Conservation (phyloP, 1,284 basidiomycete genomes). For the Marasmius oreades region DNA sequence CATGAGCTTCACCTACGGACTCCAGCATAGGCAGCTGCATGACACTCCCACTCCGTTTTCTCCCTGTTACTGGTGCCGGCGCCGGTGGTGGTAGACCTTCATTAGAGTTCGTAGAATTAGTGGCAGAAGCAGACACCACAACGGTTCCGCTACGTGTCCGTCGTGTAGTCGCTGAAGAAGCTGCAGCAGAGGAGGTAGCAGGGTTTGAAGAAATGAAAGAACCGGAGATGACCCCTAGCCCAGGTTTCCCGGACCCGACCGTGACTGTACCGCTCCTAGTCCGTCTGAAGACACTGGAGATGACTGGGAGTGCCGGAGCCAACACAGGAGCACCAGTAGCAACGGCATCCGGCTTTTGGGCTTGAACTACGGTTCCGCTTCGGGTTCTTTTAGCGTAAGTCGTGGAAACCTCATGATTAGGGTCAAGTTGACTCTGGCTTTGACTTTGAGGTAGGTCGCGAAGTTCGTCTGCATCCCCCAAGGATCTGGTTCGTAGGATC, state of each 20-base stretch:
- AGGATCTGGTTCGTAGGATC: not conserved
- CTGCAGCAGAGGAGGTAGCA: not conserved
- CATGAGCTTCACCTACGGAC: not conserved
- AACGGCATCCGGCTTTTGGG: not conserved
- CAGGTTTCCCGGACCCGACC: slow-evolving; percentile 19
- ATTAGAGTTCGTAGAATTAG: slow-evolving; percentile 6
- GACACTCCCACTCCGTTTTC: not conserved
- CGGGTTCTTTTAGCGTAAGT: slow-evolving; percentile 12
- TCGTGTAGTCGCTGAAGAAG: not conserved
- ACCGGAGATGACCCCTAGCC: not conserved
- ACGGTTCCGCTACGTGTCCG: slow-evolving; percentile 10
- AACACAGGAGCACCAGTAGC: not conserved
- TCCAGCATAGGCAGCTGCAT: not conserved
- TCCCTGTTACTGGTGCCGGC: not conserved
- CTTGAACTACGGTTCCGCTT: slow-evolving; percentile 14
- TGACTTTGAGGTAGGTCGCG: not conserved
- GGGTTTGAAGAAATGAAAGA: not conserved
- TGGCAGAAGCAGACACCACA: not conserved
- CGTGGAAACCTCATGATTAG: not conserved
- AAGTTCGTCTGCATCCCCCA: not conserved
- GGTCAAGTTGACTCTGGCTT: too few species aligned
- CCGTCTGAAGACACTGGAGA: slow-evolving; percentile 22
- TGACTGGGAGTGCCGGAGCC: not conserved
- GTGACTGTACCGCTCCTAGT: slow-evolving; percentile 40
- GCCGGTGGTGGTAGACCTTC: not conserved